A percentile compares a stretch with the other conserved stretches of the same genome.
Conservation (phyloP, 2,329 filamentous ascomycete species). For the Ophiocordyceps sinensis region DNA sequence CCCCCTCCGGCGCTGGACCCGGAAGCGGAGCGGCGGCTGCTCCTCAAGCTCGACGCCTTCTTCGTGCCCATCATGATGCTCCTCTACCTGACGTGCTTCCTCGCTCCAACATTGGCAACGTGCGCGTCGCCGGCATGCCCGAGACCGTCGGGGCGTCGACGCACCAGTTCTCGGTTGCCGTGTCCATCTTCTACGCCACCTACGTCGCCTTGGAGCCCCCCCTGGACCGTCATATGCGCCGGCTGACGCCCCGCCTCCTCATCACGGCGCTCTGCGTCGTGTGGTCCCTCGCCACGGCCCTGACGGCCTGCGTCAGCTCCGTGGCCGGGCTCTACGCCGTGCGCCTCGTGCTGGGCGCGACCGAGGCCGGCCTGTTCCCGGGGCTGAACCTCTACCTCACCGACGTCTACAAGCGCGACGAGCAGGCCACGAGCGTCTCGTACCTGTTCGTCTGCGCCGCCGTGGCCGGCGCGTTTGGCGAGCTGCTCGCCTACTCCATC, state of each 20-base stretch:
- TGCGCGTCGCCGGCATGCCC: constrained; percentile 18
- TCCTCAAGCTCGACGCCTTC: constrained; percentile 17
- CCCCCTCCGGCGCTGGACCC: constrained; percentile 9
- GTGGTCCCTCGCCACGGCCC: constrained; percentile 14
- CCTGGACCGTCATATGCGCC: constrained; percentile 18
- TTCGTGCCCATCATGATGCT: constrained; percentile 34
- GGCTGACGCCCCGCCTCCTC: constrained; percentile 16
- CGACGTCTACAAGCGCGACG: constrained; percentile 26
- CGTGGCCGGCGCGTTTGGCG: constrained; percentile 25
- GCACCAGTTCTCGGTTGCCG: constrained; percentile 16
- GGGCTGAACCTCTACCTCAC: constrained; percentile 12
- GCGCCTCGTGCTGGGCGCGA: constrained; percentile 11
- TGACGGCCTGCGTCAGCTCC: constrained; percentile 15
- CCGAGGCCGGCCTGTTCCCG: constrained; percentile 13
- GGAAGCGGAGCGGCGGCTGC: constrained; percentile 12
- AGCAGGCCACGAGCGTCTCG: constrained; percentile 38
- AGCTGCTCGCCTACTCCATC: constrained; percentile 31
- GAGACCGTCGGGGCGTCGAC: constrained; percentile 16
- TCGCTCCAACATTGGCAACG: constrained; percentile 33
- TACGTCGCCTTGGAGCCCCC: constrained; percentile 16
- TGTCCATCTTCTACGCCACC: constrained; percentile 17
- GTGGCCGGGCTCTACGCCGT: constrained; percentile 11
- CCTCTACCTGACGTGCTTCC: constrained; percentile 37
- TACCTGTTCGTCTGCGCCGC: constrained; percentile 34
- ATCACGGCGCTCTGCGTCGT: constrained; percentile 12